Evolutionary conservation across 75 land plant genomes (phyloP).

Genomic region (Gnetum montanum): DNA sequence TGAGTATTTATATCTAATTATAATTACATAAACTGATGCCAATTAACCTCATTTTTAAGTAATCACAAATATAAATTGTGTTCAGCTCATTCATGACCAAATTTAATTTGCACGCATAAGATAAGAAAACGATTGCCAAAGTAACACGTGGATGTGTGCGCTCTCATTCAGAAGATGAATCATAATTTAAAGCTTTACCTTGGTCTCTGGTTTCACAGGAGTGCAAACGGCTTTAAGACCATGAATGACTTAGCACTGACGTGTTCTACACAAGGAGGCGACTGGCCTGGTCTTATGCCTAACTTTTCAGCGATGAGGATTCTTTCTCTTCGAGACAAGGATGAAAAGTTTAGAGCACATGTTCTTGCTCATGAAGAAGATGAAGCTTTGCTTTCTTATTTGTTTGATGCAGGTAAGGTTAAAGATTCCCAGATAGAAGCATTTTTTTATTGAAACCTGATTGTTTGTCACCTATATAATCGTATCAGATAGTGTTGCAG

Average conservation of each 20-base stretch:
- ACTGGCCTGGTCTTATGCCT: constrained; percentile 37
- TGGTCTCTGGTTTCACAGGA: constrained; percentile 46
- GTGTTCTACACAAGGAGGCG: constrained; percentile 33
- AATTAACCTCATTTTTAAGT: too few species aligned
- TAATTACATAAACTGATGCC: too few species aligned
- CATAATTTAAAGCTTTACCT: too few species aligned
- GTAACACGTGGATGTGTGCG: too few species aligned
- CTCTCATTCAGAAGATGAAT: too few species aligned
- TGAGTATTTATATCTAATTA: too few species aligned
- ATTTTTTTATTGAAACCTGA: too few species aligned
- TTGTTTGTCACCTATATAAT: constrained; percentile 14
- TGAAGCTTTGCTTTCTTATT: constrained; percentile 35
- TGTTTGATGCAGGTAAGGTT: constrained; percentile 63
- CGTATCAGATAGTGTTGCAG: constrained; percentile 53
- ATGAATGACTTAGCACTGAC: constrained; percentile 45
- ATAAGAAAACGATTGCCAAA: too few species aligned
- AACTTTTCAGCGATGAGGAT: constrained; percentile 65
- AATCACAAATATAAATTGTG: too few species aligned
- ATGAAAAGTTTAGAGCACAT: constrained; percentile 37
- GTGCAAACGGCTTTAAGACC: constrained; percentile 41
- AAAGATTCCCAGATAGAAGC: too few species aligned
- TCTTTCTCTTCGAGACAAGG: constrained; percentile 71
- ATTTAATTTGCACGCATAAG: too few species aligned
- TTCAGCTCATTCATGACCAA: too few species aligned
- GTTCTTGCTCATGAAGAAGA: constrained; percentile 24